Evolutionary conservation across 176 grass and related monocot species (phyloP).

Genomic region (Aegilops tauschii): DNA sequence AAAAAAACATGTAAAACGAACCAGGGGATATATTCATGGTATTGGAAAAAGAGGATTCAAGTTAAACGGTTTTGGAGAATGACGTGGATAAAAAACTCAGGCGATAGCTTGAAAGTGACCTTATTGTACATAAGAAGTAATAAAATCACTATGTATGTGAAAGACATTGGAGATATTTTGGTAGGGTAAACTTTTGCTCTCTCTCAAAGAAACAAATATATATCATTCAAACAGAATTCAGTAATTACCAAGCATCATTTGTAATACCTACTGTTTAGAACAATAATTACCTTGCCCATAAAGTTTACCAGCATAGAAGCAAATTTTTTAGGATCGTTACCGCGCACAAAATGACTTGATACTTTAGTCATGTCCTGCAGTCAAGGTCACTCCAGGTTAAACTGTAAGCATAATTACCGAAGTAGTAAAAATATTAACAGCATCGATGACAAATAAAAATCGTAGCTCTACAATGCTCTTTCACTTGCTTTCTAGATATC

Average conservation of each 20-base stretch:
- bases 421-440: slow-evolving; percentile 18
- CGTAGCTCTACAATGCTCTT: slow-evolving; percentile 1
- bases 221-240: neutral
- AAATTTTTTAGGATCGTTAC: slow-evolving; percentile 85
- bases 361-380: slow-evolving; percentile 95
- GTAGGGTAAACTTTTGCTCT: neutral
- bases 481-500: neutral
- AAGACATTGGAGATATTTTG: neutral
- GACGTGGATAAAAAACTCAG: neutral
- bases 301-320: slow-evolving; percentile 87
- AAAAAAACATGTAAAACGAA: neutral
- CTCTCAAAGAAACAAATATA: slow-evolving; percentile 6
- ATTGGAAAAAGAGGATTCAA: neutral
- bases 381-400: slow-evolving; percentile 34
- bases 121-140: neutral
- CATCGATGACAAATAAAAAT: neutral
- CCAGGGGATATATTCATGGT: neutral
- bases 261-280: neutral
- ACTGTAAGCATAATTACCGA: neutral
- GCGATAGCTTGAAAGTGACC: neutral
- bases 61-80: neutral
- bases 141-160: neutral
- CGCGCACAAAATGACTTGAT: slow-evolving; percentile 93
- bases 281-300: slow-evolving; percentile 86
- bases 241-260: neutral